phyloP scores from a whole-genome alignment of 73 alveolate species.

The Diophrys appendiculata region DNA sequence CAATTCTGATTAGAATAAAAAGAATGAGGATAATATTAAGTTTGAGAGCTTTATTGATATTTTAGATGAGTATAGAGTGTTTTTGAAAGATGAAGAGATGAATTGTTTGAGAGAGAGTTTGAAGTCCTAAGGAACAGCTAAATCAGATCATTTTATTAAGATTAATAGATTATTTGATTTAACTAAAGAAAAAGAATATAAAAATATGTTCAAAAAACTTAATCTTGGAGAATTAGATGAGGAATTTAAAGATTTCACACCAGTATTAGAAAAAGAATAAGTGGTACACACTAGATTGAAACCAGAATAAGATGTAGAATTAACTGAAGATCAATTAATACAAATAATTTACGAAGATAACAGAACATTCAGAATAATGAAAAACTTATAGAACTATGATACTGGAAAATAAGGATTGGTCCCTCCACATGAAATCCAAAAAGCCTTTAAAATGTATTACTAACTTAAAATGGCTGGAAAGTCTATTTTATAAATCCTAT shows the following conservation, averaged over 20 bases:
- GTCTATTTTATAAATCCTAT: background rate
- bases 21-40: too few relatives aligned
- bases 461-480: conserved; percentile 17
- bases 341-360: conserved; percentile 2
- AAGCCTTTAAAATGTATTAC: conserved; percentile 32
- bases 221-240: conserved; percentile 39
- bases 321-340: background rate
- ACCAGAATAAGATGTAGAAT: background rate
- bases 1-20: background rate
- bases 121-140: too few relatives aligned
- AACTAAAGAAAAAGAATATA: background rate
- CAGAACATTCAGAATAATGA: conserved; percentile 23
- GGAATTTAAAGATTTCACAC: conserved; percentile 30
- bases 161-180: background rate
- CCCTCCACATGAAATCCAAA: conserved; percentile 31
- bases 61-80: too few relatives aligned
- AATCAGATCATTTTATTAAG: too few relatives aligned
- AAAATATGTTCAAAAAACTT: background rate
- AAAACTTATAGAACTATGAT: conserved; percentile 29
- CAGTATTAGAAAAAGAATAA: conserved; percentile 5
- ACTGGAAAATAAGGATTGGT: conserved; percentile 44
- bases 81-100: too few relatives aligned
- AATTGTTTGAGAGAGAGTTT: too few relatives aligned
- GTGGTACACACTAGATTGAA: background rate
- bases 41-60: too few relatives aligned